These are phyloP conservation scores for Arabidopsis suecica DNA, from an alignment of 345 rosid genomes.

Conservation along the genomic window DNA sequence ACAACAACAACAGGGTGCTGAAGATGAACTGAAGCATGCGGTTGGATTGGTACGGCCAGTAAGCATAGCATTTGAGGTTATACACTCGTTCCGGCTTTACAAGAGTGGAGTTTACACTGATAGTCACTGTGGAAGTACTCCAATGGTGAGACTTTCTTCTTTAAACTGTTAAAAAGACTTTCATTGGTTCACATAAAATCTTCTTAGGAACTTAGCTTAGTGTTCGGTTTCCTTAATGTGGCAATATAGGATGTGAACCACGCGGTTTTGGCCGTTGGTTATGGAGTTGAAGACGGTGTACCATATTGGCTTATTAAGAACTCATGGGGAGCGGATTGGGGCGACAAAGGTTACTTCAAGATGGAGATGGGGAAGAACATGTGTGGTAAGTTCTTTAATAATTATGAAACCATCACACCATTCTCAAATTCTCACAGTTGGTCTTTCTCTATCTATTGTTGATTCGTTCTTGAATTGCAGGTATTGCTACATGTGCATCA, in stretches of 20 bases:
- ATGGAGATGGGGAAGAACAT: conserved; percentile 95
- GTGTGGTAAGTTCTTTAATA: conserved; percentile 74
- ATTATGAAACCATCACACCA: neutral
- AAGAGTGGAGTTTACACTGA: conserved; percentile 83
- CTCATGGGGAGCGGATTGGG: conserved; percentile 90
- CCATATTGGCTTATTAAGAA: conserved; percentile 94
- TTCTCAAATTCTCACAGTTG: neutral
- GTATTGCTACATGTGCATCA: conserved; percentile 93
- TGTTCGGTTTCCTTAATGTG: neutral
- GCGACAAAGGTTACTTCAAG: conserved; percentile 88
- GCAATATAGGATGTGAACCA: conserved; percentile 95
- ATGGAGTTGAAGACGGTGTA: conserved; percentile 80
- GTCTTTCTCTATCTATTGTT: conserved; percentile 10
- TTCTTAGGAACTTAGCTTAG: neutral
- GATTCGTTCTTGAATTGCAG: conserved; percentile 49
- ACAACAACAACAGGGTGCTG: conserved; percentile 70
- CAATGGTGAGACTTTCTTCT: conserved; percentile 61
- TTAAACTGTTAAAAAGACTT: conserved; percentile 3
- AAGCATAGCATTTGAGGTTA: conserved; percentile 89
- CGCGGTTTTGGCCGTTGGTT: conserved; percentile 93
- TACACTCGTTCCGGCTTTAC: conserved; percentile 68
- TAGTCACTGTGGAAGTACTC: conserved; percentile 63
- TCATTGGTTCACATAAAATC: neutral
- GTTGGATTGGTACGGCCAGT: conserved; percentile 87
- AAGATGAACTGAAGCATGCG: conserved; percentile 92